Base-by-base conservation (phyloP, 805 yeast genomes). In the Saccharomyces eubayanus region DNA sequence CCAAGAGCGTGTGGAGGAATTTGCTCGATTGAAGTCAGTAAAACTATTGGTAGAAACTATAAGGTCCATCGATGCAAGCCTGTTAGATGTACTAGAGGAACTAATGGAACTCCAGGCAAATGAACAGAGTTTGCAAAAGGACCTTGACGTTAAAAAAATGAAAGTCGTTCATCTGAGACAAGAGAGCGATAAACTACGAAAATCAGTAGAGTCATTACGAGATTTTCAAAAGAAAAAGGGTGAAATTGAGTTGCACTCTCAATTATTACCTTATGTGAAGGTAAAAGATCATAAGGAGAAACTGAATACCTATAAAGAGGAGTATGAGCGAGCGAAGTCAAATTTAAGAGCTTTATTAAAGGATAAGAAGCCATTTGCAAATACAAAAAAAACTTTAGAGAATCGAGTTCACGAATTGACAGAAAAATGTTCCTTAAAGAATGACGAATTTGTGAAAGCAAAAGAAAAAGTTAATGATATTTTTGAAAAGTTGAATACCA, bases 1-100 rank as follows among this genome's bases (percentile, higher is more conserved):
- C 0, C 99, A 94, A 66, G 98, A 92, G 62, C 77, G 95, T 55
- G 98, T 94, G 6, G 92, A 96, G 2, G 89, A 88, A 59, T 94
- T 94, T 74, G 96, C 97, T 0, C 80, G 85, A 2, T 72, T 89
- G 59, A 78, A 87, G 29, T 87, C 95, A 1, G 90, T 87, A 57
- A 82, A 82, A 55, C 72, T 92, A 8, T 74, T 94, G 11, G 62
- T 74, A 28, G 96, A 89, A 62, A 88, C 96, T 1, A 89, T 90
- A 63, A 73, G 92, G 55, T 89, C 97, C 0, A 79, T 89, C 31
- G 88, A 86, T 5, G 79, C 84, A 2, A 75, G 78, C 41, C 70
- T 91, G 58, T 66, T 82, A 3, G 69, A 68, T 1, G 76, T 75
- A 50, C 95, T 92, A 62, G 76, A 80, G 40, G 61, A 71, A 29